phyloP scores from a whole-genome alignment of 352 stramenopile species.

The Pythium vanterpoolii region DNA sequence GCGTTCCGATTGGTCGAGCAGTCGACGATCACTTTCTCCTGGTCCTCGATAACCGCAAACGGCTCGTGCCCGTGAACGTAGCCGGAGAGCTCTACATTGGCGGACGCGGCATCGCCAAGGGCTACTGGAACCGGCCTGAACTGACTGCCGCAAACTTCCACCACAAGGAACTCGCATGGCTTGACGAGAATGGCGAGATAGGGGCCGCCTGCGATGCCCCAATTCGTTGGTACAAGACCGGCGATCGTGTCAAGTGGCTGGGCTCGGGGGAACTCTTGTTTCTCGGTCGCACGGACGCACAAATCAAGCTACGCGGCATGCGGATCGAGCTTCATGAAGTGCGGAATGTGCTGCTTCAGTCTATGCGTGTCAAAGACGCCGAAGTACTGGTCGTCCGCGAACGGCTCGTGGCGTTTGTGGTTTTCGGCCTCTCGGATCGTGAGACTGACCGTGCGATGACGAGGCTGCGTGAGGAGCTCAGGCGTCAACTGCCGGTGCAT shows the following conservation, averaged over 20 bases:
- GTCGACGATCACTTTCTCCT: slow-evolving; percentile 42
- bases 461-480: slow-evolving; percentile 18
- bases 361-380: slow-evolving; percentile 35
- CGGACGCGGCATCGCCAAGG: slow-evolving; percentile 51
- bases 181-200: background rate
- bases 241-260: slow-evolving; percentile 66
- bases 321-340: slow-evolving; percentile 82
- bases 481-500: slow-evolving; percentile 42
- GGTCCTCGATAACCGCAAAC: slow-evolving; percentile 46
- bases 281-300: slow-evolving; percentile 60
- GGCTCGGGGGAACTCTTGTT: slow-evolving; percentile 53
- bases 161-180: slow-evolving; percentile 12
- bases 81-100: slow-evolving; percentile 68
- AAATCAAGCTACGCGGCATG: slow-evolving; percentile 81
- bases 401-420: slow-evolving; percentile 48
- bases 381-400: slow-evolving; percentile 40
- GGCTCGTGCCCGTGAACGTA: slow-evolving; percentile 46
- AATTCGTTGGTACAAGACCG: slow-evolving; percentile 53
- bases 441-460: background rate
- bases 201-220: background rate
- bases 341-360: slow-evolving; percentile 48
- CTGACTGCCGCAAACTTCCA: slow-evolving; percentile 35
- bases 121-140: slow-evolving; percentile 57
- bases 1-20: slow-evolving; percentile 52
- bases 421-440: slow-evolving; percentile 20